phyloP scores from a whole-genome alignment of 2,329 filamentous ascomycete species.

The Sphaerulina populicola region DNA sequence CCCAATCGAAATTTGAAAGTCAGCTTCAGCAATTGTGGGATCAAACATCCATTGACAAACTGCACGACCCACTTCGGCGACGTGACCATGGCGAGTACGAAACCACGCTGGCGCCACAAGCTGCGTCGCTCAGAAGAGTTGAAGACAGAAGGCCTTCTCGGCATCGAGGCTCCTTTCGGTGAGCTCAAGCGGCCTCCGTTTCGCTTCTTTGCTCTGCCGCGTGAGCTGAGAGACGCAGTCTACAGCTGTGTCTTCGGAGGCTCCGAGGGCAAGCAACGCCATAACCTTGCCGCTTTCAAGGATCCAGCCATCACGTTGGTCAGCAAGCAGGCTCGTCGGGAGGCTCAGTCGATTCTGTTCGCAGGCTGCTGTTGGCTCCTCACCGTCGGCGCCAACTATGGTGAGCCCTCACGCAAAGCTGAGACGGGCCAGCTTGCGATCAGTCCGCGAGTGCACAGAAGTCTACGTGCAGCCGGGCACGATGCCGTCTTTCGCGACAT shows the following conservation, averaged over 20 bases:
- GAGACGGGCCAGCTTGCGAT: slow-evolving; percentile 2
- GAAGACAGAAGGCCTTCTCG: background rate
- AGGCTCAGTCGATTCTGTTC: slow-evolving; percentile 5
- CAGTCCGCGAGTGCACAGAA: background rate
- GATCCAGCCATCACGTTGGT: slow-evolving; percentile 6
- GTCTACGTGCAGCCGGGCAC: background rate
- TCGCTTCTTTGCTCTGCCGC: slow-evolving; percentile 28
- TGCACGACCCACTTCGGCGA: background rate
- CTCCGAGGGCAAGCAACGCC: background rate
- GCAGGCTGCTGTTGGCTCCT: slow-evolving; percentile 5
- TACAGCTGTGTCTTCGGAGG: slow-evolving; percentile 3
- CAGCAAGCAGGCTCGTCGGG: slow-evolving; percentile 1
- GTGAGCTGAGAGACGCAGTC: slow-evolving; percentile 33
- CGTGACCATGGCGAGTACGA: background rate
- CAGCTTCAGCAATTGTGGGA: too few species aligned
- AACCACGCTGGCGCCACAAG: background rate
- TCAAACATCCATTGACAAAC: background rate
- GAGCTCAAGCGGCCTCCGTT: slow-evolving; percentile 2
- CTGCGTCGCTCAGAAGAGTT: background rate
- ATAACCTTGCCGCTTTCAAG: slow-evolving; percentile 1
- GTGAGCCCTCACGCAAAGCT: background rate
- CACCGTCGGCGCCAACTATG: slow-evolving; percentile 5
- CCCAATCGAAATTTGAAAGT: too few species aligned
- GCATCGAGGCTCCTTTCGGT: background rate
- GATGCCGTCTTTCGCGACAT: slow-evolving; percentile 6